Evolutionary conservation across 2,329 filamentous ascomycete genomes (phyloP), one percentile per base, ranked within the genome.

Genomic region (Neonectria neomacrospora): DNA sequence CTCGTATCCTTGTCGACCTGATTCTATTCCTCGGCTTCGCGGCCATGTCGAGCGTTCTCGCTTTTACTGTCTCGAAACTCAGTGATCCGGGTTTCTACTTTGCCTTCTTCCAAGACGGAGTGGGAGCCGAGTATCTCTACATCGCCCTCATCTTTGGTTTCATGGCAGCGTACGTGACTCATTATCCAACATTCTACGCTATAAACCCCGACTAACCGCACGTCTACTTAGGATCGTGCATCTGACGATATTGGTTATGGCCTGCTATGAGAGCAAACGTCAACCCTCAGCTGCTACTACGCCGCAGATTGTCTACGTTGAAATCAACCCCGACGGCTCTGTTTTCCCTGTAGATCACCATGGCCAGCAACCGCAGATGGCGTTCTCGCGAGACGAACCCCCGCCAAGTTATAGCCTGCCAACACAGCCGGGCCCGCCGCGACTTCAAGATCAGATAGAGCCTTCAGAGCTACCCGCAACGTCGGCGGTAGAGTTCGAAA

Each of bases 81-180:
- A 14, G 37, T 14, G 65, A 67, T 20, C 59, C 65, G 16, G 65
- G 65, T 1, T 67, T 51, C n/a, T 67, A 67, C 20, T 65, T 67
- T 54, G 63, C 65, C 20, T 63, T 63, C 22, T 65, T 63, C 32
- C 45, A 59, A 32, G 59, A 61, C 20, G 59, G 57, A 30, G 56
- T 28, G 5, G 65, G 63, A 18, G 42, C 32, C 2, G 63, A 61
- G 16, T 65, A 65, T 18, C 53, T 67, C 1, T 39, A 57, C 2
- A 55, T 67, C 11, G 44, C 63, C 9, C 42, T 65, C 18, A 60
- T 30, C 41, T 65, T 67, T 28, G 65, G 65, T 2, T 20, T 65
- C 23, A 32, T 67, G 12, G 48, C 63, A 37, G 47, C 63, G 65
- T 65, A 61, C 3, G 65, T 65, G 10, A 22, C 23, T 28, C 14